Base-by-base conservation (phyloP, 345 rosid genomes). In the Pistacia vera region DNA sequence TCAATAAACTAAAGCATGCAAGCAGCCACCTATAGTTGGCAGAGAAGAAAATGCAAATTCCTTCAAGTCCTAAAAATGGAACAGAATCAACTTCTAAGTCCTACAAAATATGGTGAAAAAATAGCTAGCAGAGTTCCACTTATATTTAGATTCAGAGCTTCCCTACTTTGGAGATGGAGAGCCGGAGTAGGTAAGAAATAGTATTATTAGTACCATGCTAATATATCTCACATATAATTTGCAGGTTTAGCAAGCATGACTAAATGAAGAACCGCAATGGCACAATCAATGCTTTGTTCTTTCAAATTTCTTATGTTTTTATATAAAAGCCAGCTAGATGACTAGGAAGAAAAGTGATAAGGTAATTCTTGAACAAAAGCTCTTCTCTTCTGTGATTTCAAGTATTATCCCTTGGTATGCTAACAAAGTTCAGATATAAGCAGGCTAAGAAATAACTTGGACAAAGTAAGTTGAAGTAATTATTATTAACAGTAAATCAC, bases 1-100 rank as follows among this genome's bases (percentile, higher is more conserved):
- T 68, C 12, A 49, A 51, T 10, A 3, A 2, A 51, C 22, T 4
- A 16, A 51, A 30, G 38, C 57, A 54, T 5, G 59, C 38, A 63
- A 28, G 36, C 59, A 33, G 14, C 12, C 46, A 41, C 46, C 46
- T 41, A 41, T 68, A 28, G 44, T 8, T 25, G 16, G 59, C 38
- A 51, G 41, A 28, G 38, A 58, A 57, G 54, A 59, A 71, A 58
- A 71, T 71, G 65, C 74, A 71, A 44, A 8, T 57, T 71, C 54
- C 20, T 56, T 18, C n/a, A 67, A 57, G 13, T 9, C 18, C 3
- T 11, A 22, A 57, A 58, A 46, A 22, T 22, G 18, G 18, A 2
- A 30, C 13, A 58, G 1, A 58, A 71, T 71, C 36, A 38, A 57
- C 6, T 41, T 3, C 30, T 35, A 38, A 71, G 13, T 61, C 36